Base-by-base conservation (phyloP, 176 grass and related monocot species). In the Luzula sylvatica region DNA sequence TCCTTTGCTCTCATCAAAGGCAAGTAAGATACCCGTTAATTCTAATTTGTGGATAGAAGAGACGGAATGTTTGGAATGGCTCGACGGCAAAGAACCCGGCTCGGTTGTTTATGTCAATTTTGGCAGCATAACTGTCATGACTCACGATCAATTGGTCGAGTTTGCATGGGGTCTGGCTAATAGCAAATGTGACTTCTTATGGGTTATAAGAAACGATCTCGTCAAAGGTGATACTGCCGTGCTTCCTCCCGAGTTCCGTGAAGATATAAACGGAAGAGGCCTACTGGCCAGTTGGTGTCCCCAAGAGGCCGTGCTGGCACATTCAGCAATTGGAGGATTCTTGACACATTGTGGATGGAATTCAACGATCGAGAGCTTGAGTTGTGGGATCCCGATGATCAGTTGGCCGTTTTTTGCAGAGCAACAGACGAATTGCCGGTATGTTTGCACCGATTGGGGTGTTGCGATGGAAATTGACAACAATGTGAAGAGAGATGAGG, bases 21-120 rank as follows among this genome's bases (percentile, higher is more conserved):
- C 30, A 25, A 4, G 49, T 17, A 32, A 43, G 0, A 61, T 56
- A 3, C 20, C 50, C 1, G 49, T 84, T 6, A 74, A 59, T 2
- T 70, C 65, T 0, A 85, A 74, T 67, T 71, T 92, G n/a, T 85
- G 87, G 87, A 78, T 66, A 50, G 81, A 92, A 30, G 68, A 94
- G 66, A 48, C 38, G 0, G 59, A 56, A 13, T 83, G 78, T 35
- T 63, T 94, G 1, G 11, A 50, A 23, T 94, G 87, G 87, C 66
- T 94, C 11, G 53, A 79, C 25, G 53, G 57, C 13, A 56, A 78
- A 46, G 51, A 49, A 4, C 25, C 76, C 0, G 54, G 58, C 11
- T 94, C 77, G 0, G 77, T 94, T 15, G 66, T 94, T 21, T 94
- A 94, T 44, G 87, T 94, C 13, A 94, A 94, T 78, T 94, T 75